These are phyloP conservation scores for Pterocarpus santalinus DNA, from an alignment of 306 rosid genomes.

Conservation along the genomic window DNA sequence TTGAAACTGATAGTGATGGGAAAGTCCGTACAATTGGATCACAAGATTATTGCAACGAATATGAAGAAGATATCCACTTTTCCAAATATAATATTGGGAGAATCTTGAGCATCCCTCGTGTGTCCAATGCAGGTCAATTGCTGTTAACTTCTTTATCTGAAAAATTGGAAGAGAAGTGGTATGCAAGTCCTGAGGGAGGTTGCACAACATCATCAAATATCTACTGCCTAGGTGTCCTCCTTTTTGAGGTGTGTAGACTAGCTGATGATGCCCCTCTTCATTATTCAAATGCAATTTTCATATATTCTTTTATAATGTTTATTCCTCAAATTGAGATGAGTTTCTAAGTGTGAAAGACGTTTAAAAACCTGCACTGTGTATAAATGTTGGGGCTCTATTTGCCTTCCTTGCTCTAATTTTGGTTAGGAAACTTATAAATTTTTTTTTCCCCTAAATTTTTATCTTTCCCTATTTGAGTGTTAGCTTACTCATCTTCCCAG, in stretches of 20 bases:
- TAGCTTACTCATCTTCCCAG: conserved; percentile 22
- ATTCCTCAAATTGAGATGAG: conserved; percentile 38
- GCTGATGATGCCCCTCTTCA: conserved; percentile 42
- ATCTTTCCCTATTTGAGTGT: neutral
- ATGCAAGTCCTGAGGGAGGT: conserved; percentile 87
- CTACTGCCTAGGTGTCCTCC: conserved; percentile 86
- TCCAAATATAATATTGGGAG: conserved; percentile 51
- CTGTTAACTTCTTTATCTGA: conserved; percentile 51
- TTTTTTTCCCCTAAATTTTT: neutral
- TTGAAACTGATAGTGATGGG: conserved; percentile 55
- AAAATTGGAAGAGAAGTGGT: conserved; percentile 80
- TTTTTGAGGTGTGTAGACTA: conserved; percentile 81
- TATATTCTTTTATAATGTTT: conserved; percentile 12
- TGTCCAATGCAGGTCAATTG: conserved; percentile 54
- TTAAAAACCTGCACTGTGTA: conserved; percentile 8
- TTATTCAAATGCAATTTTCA: conserved; percentile 37
- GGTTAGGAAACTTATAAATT: conserved; percentile 4
- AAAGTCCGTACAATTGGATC: conserved; percentile 50
- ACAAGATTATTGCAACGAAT: conserved; percentile 51
- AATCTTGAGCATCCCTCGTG: conserved; percentile 60
- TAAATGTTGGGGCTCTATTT: conserved; percentile 9
- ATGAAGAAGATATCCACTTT: conserved; percentile 48
- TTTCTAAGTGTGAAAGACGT: conserved; percentile 9
- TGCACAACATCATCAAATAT: conserved; percentile 77
- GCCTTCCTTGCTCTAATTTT: conserved; percentile 31